Evolutionary conservation across 2,329 filamentous ascomycete genomes (phyloP).

Genomic region (Microcyclospora tardicrescens): DNA sequence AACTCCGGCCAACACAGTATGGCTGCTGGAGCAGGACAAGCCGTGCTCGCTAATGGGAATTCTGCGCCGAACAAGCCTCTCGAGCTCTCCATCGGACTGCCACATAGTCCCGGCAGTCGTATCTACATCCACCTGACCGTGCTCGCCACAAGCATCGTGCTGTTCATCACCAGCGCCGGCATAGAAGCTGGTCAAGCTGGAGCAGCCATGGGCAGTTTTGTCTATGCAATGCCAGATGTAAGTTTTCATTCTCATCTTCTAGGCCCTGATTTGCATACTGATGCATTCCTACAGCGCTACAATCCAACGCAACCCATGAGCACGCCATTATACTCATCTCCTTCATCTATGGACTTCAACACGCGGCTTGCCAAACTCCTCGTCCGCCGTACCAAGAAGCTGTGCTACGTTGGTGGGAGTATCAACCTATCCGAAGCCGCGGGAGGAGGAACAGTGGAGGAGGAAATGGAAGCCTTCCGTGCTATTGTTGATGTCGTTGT

Average conservation of each 20-base stretch:
- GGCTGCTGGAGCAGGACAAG: conserved; percentile 7
- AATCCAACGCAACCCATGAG: conserved; percentile 50
- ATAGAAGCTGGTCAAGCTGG: conserved; percentile 30
- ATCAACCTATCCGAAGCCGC: conserved; percentile 62
- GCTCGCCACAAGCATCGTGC: conserved; percentile 38
- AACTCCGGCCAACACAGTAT: conserved; percentile 3
- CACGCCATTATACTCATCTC: conserved; percentile 65
- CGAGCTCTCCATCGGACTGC: conserved; percentile 45
- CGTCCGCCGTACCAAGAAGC: conserved; percentile 56
- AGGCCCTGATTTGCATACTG: neutral
- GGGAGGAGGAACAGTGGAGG: conserved; percentile 70
- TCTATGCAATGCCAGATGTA: conserved; percentile 89
- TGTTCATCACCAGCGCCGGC: conserved; percentile 45
- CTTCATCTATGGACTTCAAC: conserved; percentile 73
- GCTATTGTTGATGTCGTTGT: conserved; percentile 59
- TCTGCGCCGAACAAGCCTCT: conserved; percentile 28
- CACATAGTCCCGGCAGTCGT: conserved; percentile 42
- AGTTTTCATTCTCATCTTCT: conserved; percentile 10
- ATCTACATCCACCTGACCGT: conserved; percentile 47
- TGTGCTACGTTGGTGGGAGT: conserved; percentile 85
- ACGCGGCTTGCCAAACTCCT: conserved; percentile 72
- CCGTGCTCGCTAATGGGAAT: conserved; percentile 16
- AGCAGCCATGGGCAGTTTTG: conserved; percentile 66
- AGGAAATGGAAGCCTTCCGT: conserved; percentile 83
- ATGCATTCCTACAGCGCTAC: conserved; percentile 20